phyloP scores from a whole-genome alignment of 345 rosid species.

The Adansonia digitata region DNA sequence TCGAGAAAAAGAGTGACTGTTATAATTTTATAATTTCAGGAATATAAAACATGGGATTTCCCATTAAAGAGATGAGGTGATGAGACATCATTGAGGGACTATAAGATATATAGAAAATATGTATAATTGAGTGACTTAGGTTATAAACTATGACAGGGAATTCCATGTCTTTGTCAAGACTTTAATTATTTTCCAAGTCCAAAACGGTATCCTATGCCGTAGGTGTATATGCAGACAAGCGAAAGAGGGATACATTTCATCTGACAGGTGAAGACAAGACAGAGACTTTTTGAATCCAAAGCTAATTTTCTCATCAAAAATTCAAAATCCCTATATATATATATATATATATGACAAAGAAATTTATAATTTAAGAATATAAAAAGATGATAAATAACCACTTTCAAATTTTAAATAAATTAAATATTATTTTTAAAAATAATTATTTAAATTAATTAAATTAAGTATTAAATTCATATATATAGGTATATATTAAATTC shows the following conservation, averaged over 20 bases:
- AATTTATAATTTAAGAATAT: too few relatives aligned
- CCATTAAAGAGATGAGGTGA: background rate
- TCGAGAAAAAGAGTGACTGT: background rate
- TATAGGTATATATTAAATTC: too few relatives aligned
- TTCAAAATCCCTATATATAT: background rate
- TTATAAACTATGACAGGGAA: constrained; percentile 1
- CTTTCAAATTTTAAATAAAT: too few relatives aligned
- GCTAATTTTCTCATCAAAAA: background rate
- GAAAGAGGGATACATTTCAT: constrained; percentile 8
- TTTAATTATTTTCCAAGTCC: constrained; percentile 15
- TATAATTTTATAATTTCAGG: background rate
- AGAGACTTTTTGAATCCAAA: background rate
- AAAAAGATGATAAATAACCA: too few relatives aligned
- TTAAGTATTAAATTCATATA: too few relatives aligned
- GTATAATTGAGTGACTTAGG: background rate
- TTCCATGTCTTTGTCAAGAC: constrained; percentile 12
- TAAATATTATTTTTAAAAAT: too few relatives aligned
- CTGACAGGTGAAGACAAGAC: constrained; percentile 18
- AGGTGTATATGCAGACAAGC: constrained; percentile 22
- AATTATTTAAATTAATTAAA: too few relatives aligned
- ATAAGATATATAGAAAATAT: too few relatives aligned
- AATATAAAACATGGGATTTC: background rate
- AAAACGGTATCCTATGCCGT: constrained; percentile 38
- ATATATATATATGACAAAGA: too few relatives aligned
- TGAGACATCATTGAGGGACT: background rate